phyloP scores from a whole-genome alignment of 805 yeast species.

The Candida mattraensis region DNA sequence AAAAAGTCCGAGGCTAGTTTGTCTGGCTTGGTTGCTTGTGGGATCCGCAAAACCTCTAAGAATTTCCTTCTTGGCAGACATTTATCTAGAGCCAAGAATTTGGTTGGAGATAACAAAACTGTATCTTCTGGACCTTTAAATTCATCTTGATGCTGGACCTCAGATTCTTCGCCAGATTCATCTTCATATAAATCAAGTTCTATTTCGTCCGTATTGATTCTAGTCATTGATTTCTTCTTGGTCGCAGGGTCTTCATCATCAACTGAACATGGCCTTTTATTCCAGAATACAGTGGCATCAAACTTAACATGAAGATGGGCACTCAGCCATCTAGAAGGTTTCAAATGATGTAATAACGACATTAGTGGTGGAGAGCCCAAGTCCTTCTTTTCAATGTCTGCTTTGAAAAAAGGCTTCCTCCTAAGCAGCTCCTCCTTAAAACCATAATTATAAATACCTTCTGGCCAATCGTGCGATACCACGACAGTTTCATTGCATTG shows the following conservation, averaged over 20 bases:
- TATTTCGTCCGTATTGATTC: slow-evolving; percentile 10
- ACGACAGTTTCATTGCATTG: slow-evolving; percentile 46
- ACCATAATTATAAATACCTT: slow-evolving; percentile 69
- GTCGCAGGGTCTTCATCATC: slow-evolving; percentile 30
- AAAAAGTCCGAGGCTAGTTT: slow-evolving; percentile 28
- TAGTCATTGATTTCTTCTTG: slow-evolving; percentile 8
- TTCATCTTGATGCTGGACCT: slow-evolving; percentile 13
- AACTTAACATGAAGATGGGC: slow-evolving; percentile 85
- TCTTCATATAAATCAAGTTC: slow-evolving; percentile 7
- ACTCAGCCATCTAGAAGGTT: slow-evolving; percentile 79
- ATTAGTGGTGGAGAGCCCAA: slow-evolving; percentile 75
- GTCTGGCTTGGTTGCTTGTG: slow-evolving; percentile 24
- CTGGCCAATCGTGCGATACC: slow-evolving; percentile 95
- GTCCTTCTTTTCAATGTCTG: slow-evolving; percentile 56
- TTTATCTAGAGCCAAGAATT: slow-evolving; percentile 81
- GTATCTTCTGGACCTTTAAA: slow-evolving; percentile 24
- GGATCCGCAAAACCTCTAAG: slow-evolving; percentile 51
- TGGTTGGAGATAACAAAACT: too few species aligned
- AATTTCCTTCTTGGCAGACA: slow-evolving; percentile 66
- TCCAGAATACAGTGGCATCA: slow-evolving; percentile 49
- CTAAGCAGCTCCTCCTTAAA: slow-evolving; percentile 47
- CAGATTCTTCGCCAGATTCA: slow-evolving; percentile 16
- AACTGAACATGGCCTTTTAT: slow-evolving; percentile 1
- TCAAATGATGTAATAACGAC: slow-evolving; percentile 49
- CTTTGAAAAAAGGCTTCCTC: slow-evolving; percentile 64